Evolutionary conservation across 768 basidiomycete species (phyloP), one percentile per base, ranked within the genome.

Genomic region (Pleurotus tuoliensis): DNA sequence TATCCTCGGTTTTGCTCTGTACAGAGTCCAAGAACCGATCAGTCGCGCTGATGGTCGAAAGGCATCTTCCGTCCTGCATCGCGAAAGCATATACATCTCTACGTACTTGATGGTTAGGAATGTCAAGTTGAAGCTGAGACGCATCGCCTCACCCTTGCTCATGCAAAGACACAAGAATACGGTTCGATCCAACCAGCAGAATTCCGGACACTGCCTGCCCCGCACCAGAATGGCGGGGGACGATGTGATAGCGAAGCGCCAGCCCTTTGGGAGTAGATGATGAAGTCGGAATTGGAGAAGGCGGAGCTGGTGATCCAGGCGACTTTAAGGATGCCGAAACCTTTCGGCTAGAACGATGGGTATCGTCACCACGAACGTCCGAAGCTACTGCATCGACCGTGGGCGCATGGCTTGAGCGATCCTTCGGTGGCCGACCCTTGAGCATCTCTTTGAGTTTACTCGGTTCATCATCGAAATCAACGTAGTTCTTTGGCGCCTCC

Each of bases 381-480:
- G 30, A 13, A 34, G 57, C 61, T 1, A 63, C 47, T 16, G 58
- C 56, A 43, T 71, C 68, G 13, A 24, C 20, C 18, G 51, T 25
- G 16, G 34, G 13, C n/a, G 5, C 15, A 20, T 41, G 18, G 22
- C 18, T 13, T 9, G 51, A 12, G 46, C 66, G 73, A 15, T 78
- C 76, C 57, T 71, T 82, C 15, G 70, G 73, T 34, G 71, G 70
- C 56, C 67, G 78, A 8, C 81, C 82, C 62, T 84, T 86, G 30
- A 93, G 68, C 64, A 93, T 75, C 37, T 84, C 86, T 65, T 88
- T 90, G 59, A 93, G 74, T 61, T 83, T 86, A 55, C 85, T 86
- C 1, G 86, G 77, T 64, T 93, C 91, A 44, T 91, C 88, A 2
- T 92, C 91, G 56, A 84, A 90, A 64, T 93, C 92, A 1, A 92